These are phyloP conservation scores for Physcomitrellopsis africana DNA, from an alignment of 225 moss, liverwort and hornwort genomes.

Conservation along the genomic window DNA sequence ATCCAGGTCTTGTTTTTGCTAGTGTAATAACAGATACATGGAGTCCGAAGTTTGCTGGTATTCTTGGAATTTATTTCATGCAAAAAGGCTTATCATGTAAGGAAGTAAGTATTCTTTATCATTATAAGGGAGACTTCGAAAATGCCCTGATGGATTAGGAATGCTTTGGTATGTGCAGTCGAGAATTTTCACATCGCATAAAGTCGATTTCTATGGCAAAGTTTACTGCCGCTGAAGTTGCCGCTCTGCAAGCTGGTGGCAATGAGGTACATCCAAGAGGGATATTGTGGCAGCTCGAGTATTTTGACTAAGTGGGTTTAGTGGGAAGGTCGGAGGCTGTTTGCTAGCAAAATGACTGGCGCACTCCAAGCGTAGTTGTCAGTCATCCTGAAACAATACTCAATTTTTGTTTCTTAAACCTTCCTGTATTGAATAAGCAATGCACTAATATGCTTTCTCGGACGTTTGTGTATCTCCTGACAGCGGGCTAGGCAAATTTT, in stretches of 20 bases:
- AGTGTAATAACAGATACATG: background rate
- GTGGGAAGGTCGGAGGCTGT: background rate
- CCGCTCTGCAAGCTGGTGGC: conserved; percentile 62
- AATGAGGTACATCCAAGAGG: conserved; percentile 53
- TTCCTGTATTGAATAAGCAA: background rate
- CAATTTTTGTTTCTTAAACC: conserved; percentile 3
- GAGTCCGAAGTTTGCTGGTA: background rate
- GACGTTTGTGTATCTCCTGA: conserved; percentile 18
- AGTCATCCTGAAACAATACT: background rate
- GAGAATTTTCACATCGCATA: conserved; percentile 72
- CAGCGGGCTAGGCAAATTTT: conserved; percentile 57
- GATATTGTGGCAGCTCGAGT: conserved; percentile 4
- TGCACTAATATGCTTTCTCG: conserved; percentile 14
- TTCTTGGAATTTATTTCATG: background rate
- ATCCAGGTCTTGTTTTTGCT: background rate
- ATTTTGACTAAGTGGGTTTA: background rate
- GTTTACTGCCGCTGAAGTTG: conserved; percentile 61
- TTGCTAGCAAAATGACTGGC: background rate
- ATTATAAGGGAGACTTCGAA: background rate
- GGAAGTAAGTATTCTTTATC: conserved; percentile 12
- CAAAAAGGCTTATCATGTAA: background rate
- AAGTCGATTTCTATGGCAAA: conserved; percentile 74
- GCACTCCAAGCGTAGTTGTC: background rate
- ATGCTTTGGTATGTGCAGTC: conserved; percentile 42
- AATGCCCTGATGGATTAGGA: conserved; percentile 14